These are phyloP conservation scores for Microbotryum lychnidis-dioicae DNA, from an alignment of 1,284 basidiomycete genomes.

Conservation along the genomic window DNA sequence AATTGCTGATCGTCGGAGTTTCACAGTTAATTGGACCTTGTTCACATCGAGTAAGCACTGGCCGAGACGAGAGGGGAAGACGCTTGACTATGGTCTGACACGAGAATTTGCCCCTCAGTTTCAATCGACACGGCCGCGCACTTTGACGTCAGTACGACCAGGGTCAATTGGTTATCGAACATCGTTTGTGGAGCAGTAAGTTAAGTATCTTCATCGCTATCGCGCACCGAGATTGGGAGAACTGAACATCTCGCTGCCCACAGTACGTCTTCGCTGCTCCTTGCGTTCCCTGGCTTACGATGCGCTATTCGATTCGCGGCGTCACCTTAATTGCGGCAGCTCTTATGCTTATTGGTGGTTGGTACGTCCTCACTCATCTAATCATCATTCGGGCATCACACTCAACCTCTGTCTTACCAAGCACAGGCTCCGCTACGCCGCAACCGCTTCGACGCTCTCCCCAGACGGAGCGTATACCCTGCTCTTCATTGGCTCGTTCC, in stretches of 20 bases:
- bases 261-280: constrained; percentile 5
- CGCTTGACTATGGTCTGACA: no score
- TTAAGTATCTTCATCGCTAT: no score
- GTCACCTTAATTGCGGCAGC: neutral
- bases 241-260: neutral
- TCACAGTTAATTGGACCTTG: constrained; percentile 2
- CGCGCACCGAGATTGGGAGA: no score
- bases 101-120: neutral
- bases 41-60: neutral
- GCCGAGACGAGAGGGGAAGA: no score
- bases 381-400: no score
- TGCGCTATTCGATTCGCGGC: neutral
- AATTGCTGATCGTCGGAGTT: neutral
- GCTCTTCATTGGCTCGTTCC: neutral
- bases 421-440: constrained; percentile 4
- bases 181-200: neutral
- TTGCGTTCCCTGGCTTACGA: neutral
- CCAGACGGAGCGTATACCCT: neutral
- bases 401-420: neutral
- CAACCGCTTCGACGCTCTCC: neutral
- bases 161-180: constrained; percentile 4
- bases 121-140: neutral
- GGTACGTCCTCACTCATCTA: neutral
- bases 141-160: neutral
- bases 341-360: neutral